These are phyloP conservation scores for Lactarius evosmus DNA, from an alignment of 768 basidiomycete genomes.

Conservation along the genomic window DNA sequence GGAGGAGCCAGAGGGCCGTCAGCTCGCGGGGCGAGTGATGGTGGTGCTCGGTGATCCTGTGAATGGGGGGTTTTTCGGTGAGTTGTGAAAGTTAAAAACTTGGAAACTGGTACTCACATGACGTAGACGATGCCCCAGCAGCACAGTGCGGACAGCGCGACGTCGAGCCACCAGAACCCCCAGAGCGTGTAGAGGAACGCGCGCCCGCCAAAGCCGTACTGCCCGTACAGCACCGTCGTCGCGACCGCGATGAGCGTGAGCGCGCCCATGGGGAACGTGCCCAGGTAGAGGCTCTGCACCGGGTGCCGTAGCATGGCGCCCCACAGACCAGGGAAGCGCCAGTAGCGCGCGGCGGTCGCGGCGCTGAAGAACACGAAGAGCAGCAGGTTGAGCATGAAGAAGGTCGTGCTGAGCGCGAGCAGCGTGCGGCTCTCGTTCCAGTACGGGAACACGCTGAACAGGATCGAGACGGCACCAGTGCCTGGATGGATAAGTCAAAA, in stretches of 20 bases:
- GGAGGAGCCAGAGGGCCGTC: conserved; percentile 69
- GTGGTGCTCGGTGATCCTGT: conserved; percentile 42
- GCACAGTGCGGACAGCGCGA: conserved; percentile 52
- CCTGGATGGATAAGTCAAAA: background rate
- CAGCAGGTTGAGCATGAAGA: conserved; percentile 52
- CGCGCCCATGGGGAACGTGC: conserved; percentile 55
- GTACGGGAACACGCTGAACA: background rate
- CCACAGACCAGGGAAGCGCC: conserved; percentile 50
- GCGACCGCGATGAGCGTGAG: conserved; percentile 56
- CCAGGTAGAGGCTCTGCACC: conserved; percentile 48
- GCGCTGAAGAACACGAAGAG: conserved; percentile 41
- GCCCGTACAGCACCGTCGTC: conserved; percentile 43
- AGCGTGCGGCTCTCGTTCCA: conserved; percentile 35
- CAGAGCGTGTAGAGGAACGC: conserved; percentile 54
- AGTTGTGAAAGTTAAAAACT: too few relatives aligned
- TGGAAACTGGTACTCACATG: too few relatives aligned
- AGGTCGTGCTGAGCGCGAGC: conserved; percentile 41
- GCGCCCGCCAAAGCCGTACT: conserved; percentile 49
- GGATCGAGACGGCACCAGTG: conserved; percentile 46
- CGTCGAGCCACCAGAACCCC: conserved; percentile 69
- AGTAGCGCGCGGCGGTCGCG: conserved; percentile 50
- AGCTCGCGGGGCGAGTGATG: conserved; percentile 53
- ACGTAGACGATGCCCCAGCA: conserved; percentile 60
- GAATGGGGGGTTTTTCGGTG: background rate
- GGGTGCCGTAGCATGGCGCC: conserved; percentile 47